Conservation (phyloP, 208 protist species). For the Leishmania martiniquensis region DNA sequence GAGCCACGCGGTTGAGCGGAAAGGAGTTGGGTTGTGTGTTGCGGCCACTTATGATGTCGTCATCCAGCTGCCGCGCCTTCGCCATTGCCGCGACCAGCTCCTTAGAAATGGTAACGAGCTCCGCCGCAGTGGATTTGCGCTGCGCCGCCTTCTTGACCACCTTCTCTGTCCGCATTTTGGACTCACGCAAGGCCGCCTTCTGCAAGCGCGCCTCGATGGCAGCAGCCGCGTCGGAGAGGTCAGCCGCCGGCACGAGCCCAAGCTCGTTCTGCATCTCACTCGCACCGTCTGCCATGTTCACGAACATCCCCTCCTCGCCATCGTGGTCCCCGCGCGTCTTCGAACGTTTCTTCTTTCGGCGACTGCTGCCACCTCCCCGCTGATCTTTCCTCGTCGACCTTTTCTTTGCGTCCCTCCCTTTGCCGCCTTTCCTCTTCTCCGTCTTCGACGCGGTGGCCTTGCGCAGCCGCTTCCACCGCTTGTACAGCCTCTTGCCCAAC, state of each 20-base stretch:
- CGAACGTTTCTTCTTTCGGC: background rate
- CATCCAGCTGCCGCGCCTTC: slow-evolving; percentile 33
- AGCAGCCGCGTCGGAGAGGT: slow-evolving; percentile 14
- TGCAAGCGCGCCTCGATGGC: slow-evolving; percentile 20
- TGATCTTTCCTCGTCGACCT: slow-evolving; percentile 24
- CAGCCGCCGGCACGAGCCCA: slow-evolving; percentile 15
- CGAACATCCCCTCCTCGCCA: slow-evolving; percentile 7
- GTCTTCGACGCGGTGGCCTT: slow-evolving; percentile 27
- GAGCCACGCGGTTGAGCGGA: slow-evolving; percentile 62
- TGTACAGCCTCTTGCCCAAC: slow-evolving; percentile 59
- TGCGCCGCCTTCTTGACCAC: slow-evolving; percentile 13
- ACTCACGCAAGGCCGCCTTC: slow-evolving; percentile 23
- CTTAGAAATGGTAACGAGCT: slow-evolving; percentile 24
- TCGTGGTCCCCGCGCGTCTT: slow-evolving; percentile 1
- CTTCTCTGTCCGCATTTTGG: slow-evolving; percentile 30
- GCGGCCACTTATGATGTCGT: slow-evolving; percentile 25
- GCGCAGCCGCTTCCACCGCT: slow-evolving; percentile 78
- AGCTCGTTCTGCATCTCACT: slow-evolving; percentile 7
- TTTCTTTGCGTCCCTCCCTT: slow-evolving; percentile 24
- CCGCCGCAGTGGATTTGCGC: slow-evolving; percentile 22
- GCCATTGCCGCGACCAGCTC: slow-evolving; percentile 33
- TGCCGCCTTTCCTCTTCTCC: slow-evolving; percentile 27
- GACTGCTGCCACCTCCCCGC: slow-evolving; percentile 13
- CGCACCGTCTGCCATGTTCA: slow-evolving; percentile 5
- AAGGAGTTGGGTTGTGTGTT: slow-evolving; percentile 26